These are phyloP conservation scores for Acmispon strigosus DNA, from an alignment of 306 rosid genomes.

Conservation along the genomic window DNA sequence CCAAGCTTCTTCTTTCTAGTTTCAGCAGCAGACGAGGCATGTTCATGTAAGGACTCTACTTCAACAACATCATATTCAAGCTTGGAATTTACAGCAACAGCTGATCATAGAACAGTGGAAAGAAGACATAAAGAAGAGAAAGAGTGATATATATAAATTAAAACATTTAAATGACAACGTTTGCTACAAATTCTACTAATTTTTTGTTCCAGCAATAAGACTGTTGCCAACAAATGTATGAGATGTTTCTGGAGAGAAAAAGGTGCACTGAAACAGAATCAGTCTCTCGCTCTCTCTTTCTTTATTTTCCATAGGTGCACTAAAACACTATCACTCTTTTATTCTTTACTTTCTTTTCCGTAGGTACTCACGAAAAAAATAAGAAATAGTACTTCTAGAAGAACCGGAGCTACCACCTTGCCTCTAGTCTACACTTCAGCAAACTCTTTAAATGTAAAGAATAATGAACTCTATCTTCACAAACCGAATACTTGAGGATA, in stretches of 20 bases:
- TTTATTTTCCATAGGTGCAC: neutral
- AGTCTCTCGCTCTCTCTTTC: neutral
- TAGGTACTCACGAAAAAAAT: neutral
- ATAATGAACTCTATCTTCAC: slow-evolving; percentile 2
- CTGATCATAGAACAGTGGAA: slow-evolving; percentile 38
- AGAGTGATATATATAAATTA: slow-evolving; percentile 7
- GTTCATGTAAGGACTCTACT: slow-evolving; percentile 44
- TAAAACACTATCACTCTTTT: neutral
- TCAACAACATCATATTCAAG: slow-evolving; percentile 90
- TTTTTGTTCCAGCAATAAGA: neutral
- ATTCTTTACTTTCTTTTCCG: neutral
- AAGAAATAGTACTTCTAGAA: neutral
- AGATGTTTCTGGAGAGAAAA: slow-evolving; percentile 1
- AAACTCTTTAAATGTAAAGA: neutral
- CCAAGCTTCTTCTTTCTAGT: slow-evolving; percentile 54
- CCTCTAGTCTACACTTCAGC: slow-evolving; percentile 10
- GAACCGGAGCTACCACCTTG: neutral
- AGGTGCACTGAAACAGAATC: neutral
- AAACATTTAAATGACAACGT: neutral
- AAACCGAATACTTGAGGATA: neutral
- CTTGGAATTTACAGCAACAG: slow-evolving; percentile 91
- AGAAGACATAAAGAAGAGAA: slow-evolving; percentile 7
- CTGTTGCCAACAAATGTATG: neutral
- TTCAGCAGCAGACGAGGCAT: slow-evolving; percentile 41
- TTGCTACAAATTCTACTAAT: neutral